Evolutionary conservation across 2,329 filamentous ascomycete species (phyloP), one percentile per base, ranked within the genome.

Genomic region (Pyricularia grisea): DNA sequence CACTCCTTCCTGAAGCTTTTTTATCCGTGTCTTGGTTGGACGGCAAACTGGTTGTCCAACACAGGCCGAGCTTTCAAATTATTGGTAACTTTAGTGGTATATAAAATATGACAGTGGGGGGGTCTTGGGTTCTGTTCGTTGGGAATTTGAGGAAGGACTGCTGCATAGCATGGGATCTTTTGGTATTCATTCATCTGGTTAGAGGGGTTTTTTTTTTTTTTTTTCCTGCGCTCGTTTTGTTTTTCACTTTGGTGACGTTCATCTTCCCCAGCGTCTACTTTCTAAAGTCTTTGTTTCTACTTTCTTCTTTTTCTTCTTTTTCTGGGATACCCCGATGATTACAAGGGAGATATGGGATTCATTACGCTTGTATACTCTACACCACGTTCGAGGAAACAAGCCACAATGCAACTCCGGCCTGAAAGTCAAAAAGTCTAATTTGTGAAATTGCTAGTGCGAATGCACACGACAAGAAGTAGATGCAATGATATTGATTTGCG

Each of bases 111-210:
- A 63, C 60, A 28, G 14, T 63, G 12, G 12, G 20, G 25, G 58
- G 58, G 25, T 28, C n/a, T 28, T 50, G 1, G 4, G 60, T 17
- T 30, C 30, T 63, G 2, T 3, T 28, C 60, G 27, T 7, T 63
- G 60, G 25, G 25, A 63, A 17, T 28, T 28, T 30, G 27, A 30
- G 12, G 10, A 28, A 63, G 60, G 60, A 28, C 25, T 63, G 60
- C 60, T 14, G 60, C 60, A 63, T 63, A 63, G 60, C 60, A 63
- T 63, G 60, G 60, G 27, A 63, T 63, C 27, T 63, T 61, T 61
- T 63, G 25, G 27, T 63, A 63, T 28, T 63, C 12, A 27, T 28
- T 12, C 17, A 27, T 4, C 30, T 28, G 6, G 12, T 17, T 5
- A 61, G 23, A 25, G 58, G 58, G 14, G 6, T 63, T 25, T 12